phyloP scores from a whole-genome alignment of 495 filamentous ascomycete genomes.

The Tuber borchii region DNA sequence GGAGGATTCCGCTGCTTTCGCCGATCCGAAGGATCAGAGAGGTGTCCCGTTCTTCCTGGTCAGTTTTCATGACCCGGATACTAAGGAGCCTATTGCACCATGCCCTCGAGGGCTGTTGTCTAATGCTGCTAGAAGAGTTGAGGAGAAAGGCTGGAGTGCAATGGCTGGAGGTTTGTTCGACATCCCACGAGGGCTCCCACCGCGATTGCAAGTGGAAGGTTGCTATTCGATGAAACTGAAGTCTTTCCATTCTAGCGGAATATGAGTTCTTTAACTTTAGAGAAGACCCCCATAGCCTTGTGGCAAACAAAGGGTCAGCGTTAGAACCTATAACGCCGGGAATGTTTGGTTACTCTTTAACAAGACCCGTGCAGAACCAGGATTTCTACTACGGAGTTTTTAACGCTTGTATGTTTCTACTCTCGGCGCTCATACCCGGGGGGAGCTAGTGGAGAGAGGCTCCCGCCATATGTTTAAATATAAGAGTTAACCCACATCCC shows the following conservation, averaged over 20 bases:
- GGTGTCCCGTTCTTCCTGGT: constrained; percentile 82
- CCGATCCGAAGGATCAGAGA: not conserved
- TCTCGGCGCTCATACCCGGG: not conserved
- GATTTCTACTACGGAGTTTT: constrained; percentile 92
- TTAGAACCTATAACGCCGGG: constrained; percentile 66
- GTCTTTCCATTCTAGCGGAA: constrained; percentile 56
- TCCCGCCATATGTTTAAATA: not conserved
- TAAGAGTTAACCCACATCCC: not conserved
- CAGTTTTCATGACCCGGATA: constrained; percentile 74
- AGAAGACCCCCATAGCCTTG: constrained; percentile 29
- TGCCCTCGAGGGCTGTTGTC: constrained; percentile 75
- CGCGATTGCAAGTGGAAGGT: not conserved
- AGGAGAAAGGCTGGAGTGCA: constrained; percentile 61
- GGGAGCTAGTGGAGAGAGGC: not conserved
- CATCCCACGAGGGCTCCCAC: not conserved
- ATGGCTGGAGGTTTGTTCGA: constrained; percentile 79
- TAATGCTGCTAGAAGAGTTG: constrained; percentile 59
- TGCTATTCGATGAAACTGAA: constrained; percentile 18
- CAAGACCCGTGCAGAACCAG: constrained; percentile 84
- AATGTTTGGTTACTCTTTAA: constrained; percentile 97
- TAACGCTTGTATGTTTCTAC: constrained; percentile 54
- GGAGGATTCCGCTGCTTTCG: constrained; percentile 59
- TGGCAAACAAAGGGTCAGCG: constrained; percentile 18
- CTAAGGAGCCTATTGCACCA: constrained; percentile 62
- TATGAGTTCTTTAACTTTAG: constrained; percentile 94